phyloP scores from a whole-genome alignment of 352 stramenopile genomes.

The Blastocystis sp. region DNA sequence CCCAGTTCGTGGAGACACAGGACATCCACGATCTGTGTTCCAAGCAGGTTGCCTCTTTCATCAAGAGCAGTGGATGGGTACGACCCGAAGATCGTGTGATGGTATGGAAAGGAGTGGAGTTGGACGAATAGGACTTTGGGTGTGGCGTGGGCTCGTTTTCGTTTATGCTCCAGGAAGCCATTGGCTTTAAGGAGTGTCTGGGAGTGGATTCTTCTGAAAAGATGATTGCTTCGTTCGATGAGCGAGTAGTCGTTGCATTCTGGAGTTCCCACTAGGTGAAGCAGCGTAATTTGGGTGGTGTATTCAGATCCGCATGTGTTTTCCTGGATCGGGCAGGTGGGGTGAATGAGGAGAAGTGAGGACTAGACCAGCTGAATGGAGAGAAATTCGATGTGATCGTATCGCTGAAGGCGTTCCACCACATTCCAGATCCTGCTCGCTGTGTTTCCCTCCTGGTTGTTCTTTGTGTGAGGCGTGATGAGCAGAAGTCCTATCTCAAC shows the following conservation, averaged over 20 bases:
- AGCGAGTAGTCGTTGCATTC: not conserved
- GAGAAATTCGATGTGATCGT: conserved; percentile 49
- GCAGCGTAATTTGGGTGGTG: not conserved
- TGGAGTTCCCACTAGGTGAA: not conserved
- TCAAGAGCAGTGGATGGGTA: conserved; percentile 15
- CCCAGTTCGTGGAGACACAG: conserved; percentile 13
- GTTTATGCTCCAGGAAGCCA: conserved; percentile 14
- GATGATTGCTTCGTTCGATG: conserved; percentile 20
- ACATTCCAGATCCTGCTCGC: conserved; percentile 13
- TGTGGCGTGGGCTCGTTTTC: conserved; percentile 65
- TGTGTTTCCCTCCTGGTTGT: not conserved
- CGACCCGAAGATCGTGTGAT: not conserved
- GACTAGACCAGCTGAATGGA: conserved; percentile 19
- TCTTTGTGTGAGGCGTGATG: not conserved
- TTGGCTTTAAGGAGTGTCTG: conserved; percentile 10
- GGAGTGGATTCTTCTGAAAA: conserved; percentile 62
- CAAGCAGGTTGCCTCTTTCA: conserved; percentile 20
- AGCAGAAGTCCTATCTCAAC: conserved; percentile 62
- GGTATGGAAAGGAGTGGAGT: not conserved
- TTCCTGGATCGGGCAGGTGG: conserved; percentile 30
- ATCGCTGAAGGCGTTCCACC: conserved; percentile 61
- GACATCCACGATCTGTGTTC: conserved; percentile 65
- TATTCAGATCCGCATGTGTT: conserved; percentile 4
- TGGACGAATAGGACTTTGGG: conserved; percentile 33
- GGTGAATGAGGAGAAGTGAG: not conserved